Percentiles rank a stretch among this genome's conserved stretches.
phyloP scores from a whole-genome alignment of 2,329 filamentous ascomycete genomes.

The Alternaria sp. region DNA sequence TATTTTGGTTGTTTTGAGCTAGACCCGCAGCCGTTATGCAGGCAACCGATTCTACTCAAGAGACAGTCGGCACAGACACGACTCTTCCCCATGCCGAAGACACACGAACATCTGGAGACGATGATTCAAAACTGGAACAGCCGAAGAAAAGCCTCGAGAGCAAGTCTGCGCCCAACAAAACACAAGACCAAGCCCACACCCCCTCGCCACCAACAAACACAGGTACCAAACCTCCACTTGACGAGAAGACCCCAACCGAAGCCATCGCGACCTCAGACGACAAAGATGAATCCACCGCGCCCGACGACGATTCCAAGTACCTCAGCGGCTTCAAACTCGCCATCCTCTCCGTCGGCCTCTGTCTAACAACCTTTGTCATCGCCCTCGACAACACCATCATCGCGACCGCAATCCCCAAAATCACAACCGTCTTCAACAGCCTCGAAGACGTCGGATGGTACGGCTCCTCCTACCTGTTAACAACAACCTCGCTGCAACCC shows the following conservation, averaged over 20 bases:
- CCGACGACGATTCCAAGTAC: too few relatives aligned
- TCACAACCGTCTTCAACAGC: conserved; percentile 54
- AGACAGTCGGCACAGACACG: conserved; percentile 5
- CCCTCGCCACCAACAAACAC: background rate
- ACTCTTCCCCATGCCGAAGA: background rate
- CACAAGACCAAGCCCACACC: background rate
- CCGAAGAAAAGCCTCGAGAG: background rate
- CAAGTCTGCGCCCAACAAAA: background rate
- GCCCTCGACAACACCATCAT: conserved; percentile 42
- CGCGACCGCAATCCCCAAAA: conserved; percentile 52
- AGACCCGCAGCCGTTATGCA: conserved; percentile 15
- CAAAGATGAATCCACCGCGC: too few relatives aligned
- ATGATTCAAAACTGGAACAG: background rate
- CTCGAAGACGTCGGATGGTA: conserved; percentile 56
- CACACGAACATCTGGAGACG: background rate
- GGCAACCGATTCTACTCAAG: background rate
- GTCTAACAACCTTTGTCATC: too few relatives aligned
- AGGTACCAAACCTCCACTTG: background rate
- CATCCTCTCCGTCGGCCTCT: too few relatives aligned
- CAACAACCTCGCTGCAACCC: conserved; percentile 55
- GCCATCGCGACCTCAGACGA: too few relatives aligned
- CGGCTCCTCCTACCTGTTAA: conserved; percentile 56
- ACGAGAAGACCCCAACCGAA: background rate
- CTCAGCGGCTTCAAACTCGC: too few relatives aligned
- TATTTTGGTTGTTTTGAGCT: conserved; percentile 9